Percentiles rank a stretch among this genome's conserved stretches.
phyloP scores from a whole-genome alignment of 2,329 filamentous ascomycete species.

The Rhynchosporium secalis region DNA sequence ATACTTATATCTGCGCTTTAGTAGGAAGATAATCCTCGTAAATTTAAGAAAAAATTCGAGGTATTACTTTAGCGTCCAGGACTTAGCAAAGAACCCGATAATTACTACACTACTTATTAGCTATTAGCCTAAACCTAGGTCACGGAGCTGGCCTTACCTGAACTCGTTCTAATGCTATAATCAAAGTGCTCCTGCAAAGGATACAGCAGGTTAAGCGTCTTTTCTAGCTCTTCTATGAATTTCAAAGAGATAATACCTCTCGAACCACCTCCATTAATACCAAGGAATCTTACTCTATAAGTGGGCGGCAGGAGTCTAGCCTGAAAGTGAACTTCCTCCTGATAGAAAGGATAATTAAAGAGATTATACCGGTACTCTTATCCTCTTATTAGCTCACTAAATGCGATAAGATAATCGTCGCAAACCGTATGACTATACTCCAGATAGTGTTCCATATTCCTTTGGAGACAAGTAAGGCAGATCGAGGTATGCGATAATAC shows the following conservation, averaged over 20 bases:
- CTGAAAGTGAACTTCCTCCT: conserved; percentile 21
- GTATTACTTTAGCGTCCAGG: conserved; percentile 22
- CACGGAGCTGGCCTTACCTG: conserved; percentile 24
- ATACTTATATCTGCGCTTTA: conserved; percentile 4
- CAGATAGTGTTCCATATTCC: conserved; percentile 29
- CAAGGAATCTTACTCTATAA: conserved; percentile 18
- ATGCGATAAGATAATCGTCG: conserved; percentile 37
- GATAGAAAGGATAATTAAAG: conserved; percentile 36
- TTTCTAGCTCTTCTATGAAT: conserved; percentile 31
- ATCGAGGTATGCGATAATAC: conserved; percentile 19
- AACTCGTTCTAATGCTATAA: conserved; percentile 32
- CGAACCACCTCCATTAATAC: conserved; percentile 42
- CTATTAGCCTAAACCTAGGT: conserved; percentile 10
- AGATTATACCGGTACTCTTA: conserved; percentile 35
- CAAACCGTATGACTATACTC: conserved; percentile 41
- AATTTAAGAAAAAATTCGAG: conserved; percentile 27
- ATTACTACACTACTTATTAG: conserved; percentile 24
- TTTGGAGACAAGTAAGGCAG: conserved; percentile 22
- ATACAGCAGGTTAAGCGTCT: conserved; percentile 25
- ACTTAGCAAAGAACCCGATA: conserved; percentile 25
- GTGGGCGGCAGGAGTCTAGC: conserved; percentile 39
- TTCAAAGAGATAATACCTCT: conserved; percentile 33
- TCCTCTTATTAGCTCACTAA: conserved; percentile 29
- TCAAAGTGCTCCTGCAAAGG: conserved; percentile 35
- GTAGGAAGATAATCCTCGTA: conserved; percentile 23